These are phyloP conservation scores for Penicillium sp. DNA, from an alignment of 2,329 filamentous ascomycete genomes.

Conservation along the genomic window DNA sequence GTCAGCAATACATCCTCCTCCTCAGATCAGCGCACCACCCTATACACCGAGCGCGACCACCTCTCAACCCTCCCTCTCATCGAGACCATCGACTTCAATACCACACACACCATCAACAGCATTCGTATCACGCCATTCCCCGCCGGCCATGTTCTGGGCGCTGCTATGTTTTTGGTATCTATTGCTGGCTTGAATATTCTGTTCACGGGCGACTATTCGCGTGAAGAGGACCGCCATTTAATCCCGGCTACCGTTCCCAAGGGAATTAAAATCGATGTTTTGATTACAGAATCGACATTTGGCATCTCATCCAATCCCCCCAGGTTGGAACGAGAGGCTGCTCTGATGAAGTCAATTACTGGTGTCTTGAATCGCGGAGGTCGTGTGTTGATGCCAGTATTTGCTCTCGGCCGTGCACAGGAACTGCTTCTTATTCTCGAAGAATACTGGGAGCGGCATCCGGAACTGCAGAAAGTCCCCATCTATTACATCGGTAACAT, in stretches of 20 bases:
- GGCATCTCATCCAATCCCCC: slow-evolving; percentile 93
- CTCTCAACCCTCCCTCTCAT: slow-evolving; percentile 90
- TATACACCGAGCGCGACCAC: slow-evolving; percentile 96
- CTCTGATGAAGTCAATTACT: slow-evolving; percentile 94
- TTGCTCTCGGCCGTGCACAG: slow-evolving; percentile 89
- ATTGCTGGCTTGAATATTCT: slow-evolving; percentile 96
- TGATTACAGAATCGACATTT: slow-evolving; percentile 97
- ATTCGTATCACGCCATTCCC: slow-evolving; percentile 97
- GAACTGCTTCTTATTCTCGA: slow-evolving; percentile 92
- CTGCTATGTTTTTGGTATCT: slow-evolving; percentile 97
- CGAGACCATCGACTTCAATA: slow-evolving; percentile 97
- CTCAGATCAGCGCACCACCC: slow-evolving; percentile 62
- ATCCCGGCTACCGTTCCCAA: slow-evolving; percentile 89
- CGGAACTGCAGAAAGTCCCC: slow-evolving; percentile 83
- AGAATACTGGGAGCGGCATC: slow-evolving; percentile 92
- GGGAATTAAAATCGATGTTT: slow-evolving; percentile 87
- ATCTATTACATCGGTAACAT: slow-evolving; percentile 98
- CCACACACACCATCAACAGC: slow-evolving; percentile 93
- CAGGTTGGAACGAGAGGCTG: slow-evolving; percentile 84
- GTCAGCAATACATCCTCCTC: slow-evolving; percentile 71
- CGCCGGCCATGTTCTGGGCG: slow-evolving; percentile 94
- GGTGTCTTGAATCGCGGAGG: slow-evolving; percentile 87
- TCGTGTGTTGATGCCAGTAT: slow-evolving; percentile 90
- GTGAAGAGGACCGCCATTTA: slow-evolving; percentile 92
- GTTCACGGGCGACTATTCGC: slow-evolving; percentile 96